Base-by-base conservation (phyloP, 1,284 basidiomycete species). In the Cutaneotrichosporon dermatis region DNA sequence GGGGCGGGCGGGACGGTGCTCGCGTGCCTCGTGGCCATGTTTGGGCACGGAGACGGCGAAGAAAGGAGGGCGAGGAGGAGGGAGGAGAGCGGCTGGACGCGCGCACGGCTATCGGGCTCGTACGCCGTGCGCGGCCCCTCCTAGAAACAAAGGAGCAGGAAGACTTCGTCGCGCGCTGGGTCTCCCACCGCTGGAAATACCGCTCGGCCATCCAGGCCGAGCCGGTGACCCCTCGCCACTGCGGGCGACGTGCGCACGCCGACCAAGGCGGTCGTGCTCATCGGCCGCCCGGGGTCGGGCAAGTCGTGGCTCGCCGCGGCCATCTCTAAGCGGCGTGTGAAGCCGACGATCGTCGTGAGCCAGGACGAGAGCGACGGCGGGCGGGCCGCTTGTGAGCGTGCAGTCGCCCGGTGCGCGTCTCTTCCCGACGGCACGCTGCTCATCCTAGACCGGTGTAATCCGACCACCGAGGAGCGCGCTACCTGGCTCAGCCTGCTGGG, bases 241-340 rank as follows among this genome's bases (percentile, higher is more conserved):
- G 79, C 81, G 58, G 83, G 83, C 2, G 81, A 84, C 58, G 4
- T 33, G 12, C 25, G 13, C 8, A 2, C 16, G 37, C 13, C 25
- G 25, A 25, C 25, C 2, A 25, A 25, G 25, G 50, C 52, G 12
- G 78, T 84, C 66, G 59, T 86, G 15, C 73, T 86, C 9, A 82
- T 85, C 9, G 85, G 85, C 5, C 79, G 84, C 2, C 84, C 85
- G 1, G 85, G 84, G 1, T 82, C 83, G 2, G 85, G 85, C 42
- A 86, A 86, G 71, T 83, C 83, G 4, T 84, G 81, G 79, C 79
- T 85, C 56, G 77, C 82, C 1, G 76, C 77, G 12, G 77, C 81
- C 0, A 67, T 86, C 33, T 60, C 81, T 6, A 79, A 79, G 9
- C 76, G 83, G 25, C 25, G 25, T 59, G 55, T 50, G 46, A 71